Evolutionary conservation across 176 grass and related monocot genomes (phyloP).

Genomic region (Avena eriantha): DNA sequence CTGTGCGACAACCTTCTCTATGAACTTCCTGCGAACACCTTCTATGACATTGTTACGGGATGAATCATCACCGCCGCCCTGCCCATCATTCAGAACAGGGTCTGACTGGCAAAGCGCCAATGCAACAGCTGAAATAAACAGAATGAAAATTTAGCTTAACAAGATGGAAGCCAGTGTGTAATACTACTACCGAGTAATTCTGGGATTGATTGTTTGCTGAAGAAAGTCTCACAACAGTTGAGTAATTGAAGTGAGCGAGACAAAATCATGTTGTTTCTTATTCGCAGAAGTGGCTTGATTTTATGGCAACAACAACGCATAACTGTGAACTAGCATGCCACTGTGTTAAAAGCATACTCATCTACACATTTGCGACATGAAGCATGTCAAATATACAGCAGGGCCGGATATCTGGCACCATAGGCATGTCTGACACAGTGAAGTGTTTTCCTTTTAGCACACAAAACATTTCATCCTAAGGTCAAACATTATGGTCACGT

Average conservation of each 20-base stretch:
- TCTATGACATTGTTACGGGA: slow-evolving; percentile 78
- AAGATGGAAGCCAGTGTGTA: neutral
- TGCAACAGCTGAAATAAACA: slow-evolving; percentile 77
- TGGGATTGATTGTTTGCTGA: neutral
- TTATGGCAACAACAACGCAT: neutral
- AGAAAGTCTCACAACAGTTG: slow-evolving; percentile 20
- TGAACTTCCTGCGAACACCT: slow-evolving; percentile 86
- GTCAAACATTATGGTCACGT: neutral
- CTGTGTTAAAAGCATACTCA: neutral
- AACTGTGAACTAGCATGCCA: neutral
- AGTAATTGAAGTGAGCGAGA: neutral
- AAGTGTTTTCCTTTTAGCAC: neutral
- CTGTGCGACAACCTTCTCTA: slow-evolving; percentile 87
- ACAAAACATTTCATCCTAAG: slow-evolving; percentile 8
- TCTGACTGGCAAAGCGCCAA: slow-evolving; percentile 86
- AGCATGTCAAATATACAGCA: neutral
- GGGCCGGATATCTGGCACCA: neutral
- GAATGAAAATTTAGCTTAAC: neutral
- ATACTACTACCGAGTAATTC: neutral
- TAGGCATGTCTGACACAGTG: neutral
- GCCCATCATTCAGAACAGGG: slow-evolving; percentile 90
- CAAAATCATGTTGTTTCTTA: neutral
- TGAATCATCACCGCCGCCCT: slow-evolving; percentile 54
- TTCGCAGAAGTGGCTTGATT: neutral
- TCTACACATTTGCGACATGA: neutral